These are phyloP conservation scores for Leccinum variabile DNA, from an alignment of 1,284 basidiomycete genomes.

Conservation along the genomic window DNA sequence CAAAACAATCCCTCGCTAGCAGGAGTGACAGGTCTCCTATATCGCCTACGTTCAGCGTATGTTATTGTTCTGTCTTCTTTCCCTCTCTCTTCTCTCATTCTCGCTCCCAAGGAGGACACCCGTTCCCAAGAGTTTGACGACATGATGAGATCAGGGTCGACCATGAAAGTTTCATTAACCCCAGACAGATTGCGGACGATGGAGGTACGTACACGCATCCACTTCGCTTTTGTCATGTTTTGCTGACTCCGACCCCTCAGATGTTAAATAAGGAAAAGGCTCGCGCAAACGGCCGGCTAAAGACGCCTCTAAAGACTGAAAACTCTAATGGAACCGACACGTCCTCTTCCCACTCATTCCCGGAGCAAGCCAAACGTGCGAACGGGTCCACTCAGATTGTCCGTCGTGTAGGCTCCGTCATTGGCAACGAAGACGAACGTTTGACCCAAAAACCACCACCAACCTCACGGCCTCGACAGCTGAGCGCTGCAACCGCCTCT, in stretches of 20 bases:
- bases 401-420: constrained; percentile 61
- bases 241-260: constrained; percentile 39
- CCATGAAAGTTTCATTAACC: constrained; percentile 94
- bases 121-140: constrained; percentile 84
- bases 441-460: constrained; percentile 34
- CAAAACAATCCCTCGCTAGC: constrained; percentile 39
- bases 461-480: constrained; percentile 37
- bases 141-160: constrained; percentile 81
- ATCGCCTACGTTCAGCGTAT: constrained; percentile 37
- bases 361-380: constrained; percentile 28
- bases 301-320: constrained; percentile 23
- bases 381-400: constrained; percentile 41
- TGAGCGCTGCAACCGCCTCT: constrained; percentile 37
- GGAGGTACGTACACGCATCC: constrained; percentile 61
- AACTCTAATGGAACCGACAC: constrained; percentile 23
- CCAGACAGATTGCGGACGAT: constrained; percentile 88
- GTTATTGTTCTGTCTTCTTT: constrained; percentile 14
- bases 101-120: constrained; percentile 45
- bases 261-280: constrained; percentile 68
- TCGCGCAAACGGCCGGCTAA: constrained; percentile 41
- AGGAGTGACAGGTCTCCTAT: constrained; percentile 36
- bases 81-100: constrained; percentile 5
- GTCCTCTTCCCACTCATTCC: constrained; percentile 14
- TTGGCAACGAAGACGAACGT: constrained; percentile 52
- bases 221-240: constrained; percentile 17